A percentile compares a stretch with the other conserved stretches of the same genome.
Conservation (phyloP, 352 stramenopile species). For the Phytophthora sojae region DNA sequence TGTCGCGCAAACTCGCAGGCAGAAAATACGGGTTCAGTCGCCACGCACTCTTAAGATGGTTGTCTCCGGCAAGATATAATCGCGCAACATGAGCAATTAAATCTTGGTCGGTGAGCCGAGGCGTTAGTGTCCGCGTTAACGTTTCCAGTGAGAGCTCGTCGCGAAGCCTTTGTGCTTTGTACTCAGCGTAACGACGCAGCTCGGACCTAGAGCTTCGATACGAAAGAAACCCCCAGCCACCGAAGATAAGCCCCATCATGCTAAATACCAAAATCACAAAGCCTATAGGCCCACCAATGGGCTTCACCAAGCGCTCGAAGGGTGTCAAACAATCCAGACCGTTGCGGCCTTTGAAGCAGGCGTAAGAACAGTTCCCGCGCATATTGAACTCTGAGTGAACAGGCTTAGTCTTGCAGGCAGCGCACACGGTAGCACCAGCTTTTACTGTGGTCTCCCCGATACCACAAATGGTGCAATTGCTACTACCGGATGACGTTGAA, state of each 20-base stretch:
- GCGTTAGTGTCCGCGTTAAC: conserved; percentile 75
- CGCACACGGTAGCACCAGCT: conserved; percentile 58
- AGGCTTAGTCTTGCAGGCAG: conserved; percentile 65
- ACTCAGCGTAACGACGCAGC: conserved; percentile 68
- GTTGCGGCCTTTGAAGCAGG: conserved; percentile 80
- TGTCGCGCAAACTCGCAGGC: conserved; percentile 59
- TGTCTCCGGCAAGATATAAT: conserved; percentile 79
- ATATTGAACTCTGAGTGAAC: conserved; percentile 81
- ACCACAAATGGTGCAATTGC: conserved; percentile 76
- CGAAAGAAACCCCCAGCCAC: conserved; percentile 74
- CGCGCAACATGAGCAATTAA: conserved; percentile 73
- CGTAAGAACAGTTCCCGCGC: conserved; percentile 81
- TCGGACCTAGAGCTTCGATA: conserved; percentile 60
- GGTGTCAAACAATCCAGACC: conserved; percentile 84
- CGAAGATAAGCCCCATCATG: conserved; percentile 62
- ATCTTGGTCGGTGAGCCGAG: conserved; percentile 82
- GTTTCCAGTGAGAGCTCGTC: conserved; percentile 78
- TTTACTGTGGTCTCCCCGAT: conserved; percentile 76
- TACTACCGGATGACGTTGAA: conserved; percentile 49
- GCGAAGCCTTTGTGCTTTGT: conserved; percentile 76
- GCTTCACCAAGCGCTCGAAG: conserved; percentile 84
- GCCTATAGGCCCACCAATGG: conserved; percentile 76
- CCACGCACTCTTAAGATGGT: conserved; percentile 76
- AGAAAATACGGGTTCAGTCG: conserved; percentile 69
- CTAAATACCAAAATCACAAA: conserved; percentile 78